These are phyloP conservation scores for Suillus tomentosus DNA, from an alignment of 768 basidiomycete species.

Conservation along the genomic window DNA sequence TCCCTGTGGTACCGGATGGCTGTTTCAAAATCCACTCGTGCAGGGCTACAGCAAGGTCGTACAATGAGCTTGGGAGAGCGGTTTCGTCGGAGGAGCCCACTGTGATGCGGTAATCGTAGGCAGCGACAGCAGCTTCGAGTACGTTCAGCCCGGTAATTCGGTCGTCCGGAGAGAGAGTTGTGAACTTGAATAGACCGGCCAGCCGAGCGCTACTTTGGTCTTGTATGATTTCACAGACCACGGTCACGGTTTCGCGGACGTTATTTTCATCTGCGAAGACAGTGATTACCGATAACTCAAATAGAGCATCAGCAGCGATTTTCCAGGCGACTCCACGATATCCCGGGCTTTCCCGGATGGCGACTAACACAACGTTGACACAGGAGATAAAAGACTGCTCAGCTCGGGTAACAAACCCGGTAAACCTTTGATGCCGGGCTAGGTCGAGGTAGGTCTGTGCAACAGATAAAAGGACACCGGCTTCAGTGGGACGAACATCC, in stretches of 20 bases:
- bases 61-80: constrained; percentile 61
- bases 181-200: constrained; percentile 39
- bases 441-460: constrained; percentile 72
- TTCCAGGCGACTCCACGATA: constrained; percentile 86
- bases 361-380: constrained; percentile 50
- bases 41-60: constrained; percentile 71
- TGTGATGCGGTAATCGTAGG: constrained; percentile 62
- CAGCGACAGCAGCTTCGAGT: constrained; percentile 54
- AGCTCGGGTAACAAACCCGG: constrained; percentile 76
- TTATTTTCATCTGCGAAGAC: constrained; percentile 47
- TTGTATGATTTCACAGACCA: constrained; percentile 41
- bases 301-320: constrained; percentile 71
- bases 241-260: constrained; percentile 37
- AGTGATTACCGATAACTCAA: constrained; percentile 58
- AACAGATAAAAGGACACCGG: constrained; percentile 71
- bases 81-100: constrained; percentile 55
- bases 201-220: constrained; percentile 45
- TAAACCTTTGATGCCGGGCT: constrained; percentile 61
- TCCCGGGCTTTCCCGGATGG: constrained; percentile 54
- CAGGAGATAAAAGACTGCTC: constrained; percentile 70
- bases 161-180: constrained; percentile 25
- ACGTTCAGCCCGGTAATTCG: constrained; percentile 37
- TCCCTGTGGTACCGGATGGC: constrained; percentile 19
- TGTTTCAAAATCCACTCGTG: constrained; percentile 47
- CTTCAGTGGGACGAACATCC: constrained; percentile 57